Conservation (phyloP, 163 green algal genomes). For the Smithsoniella earleae region DNA sequence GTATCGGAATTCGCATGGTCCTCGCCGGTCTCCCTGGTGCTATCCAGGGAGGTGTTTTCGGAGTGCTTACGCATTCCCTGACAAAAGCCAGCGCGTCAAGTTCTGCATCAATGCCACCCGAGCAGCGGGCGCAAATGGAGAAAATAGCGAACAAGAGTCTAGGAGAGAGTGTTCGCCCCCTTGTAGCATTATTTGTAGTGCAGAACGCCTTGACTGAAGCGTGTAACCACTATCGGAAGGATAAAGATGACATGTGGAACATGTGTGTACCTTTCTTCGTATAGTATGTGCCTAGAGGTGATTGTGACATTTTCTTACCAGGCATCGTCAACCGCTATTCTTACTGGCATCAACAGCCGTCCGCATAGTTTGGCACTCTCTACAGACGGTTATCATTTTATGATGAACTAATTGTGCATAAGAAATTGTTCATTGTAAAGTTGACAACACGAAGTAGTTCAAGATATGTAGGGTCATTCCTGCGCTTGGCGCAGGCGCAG, state of each 20-base stretch:
- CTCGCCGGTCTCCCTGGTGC: not conserved
- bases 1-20: not conserved
- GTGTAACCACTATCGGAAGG: conserved; percentile 19
- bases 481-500: conserved; percentile 10
- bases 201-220: conserved; percentile 20
- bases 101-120: conserved; percentile 4
- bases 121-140: not conserved
- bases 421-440: too few species aligned
- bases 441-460: too few species aligned
- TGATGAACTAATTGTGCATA: too few species aligned
- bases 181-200: conserved; percentile 14
- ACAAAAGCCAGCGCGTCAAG: conserved; percentile 14
- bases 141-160: conserved; percentile 13
- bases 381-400: too few species aligned
- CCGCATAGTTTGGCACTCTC: too few species aligned
- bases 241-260: conserved; percentile 25
- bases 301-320: too few species aligned
- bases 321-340: too few species aligned
- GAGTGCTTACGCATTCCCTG: conserved; percentile 2
- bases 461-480: conserved; percentile 10
- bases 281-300: too few species aligned
- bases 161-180: not conserved
- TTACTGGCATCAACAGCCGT: too few species aligned
- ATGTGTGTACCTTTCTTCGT: conserved; percentile 8
- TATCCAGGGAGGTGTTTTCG: conserved; percentile 6